phyloP scores from a whole-genome alignment of 2,329 filamentous ascomycete species.

The Volutella citrinella region DNA sequence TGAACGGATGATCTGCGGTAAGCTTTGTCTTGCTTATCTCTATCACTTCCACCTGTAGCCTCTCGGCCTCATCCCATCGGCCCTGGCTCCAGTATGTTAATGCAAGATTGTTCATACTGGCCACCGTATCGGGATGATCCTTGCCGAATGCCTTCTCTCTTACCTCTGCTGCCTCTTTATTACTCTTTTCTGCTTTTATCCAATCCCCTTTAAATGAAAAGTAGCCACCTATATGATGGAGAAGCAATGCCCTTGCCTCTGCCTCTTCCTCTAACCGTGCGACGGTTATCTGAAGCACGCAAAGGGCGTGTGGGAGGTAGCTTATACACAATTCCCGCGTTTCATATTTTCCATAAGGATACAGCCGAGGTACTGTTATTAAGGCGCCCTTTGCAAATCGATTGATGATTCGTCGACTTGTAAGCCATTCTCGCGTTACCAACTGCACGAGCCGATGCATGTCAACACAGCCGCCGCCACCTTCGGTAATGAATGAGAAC shows the following conservation, averaged over 20 bases:
- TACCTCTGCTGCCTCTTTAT: too few species aligned
- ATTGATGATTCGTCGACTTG: neutral
- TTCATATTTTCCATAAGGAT: constrained; percentile 12
- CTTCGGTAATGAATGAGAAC: constrained; percentile 18
- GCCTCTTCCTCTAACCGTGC: constrained; percentile 9
- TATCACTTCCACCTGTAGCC: too few species aligned
- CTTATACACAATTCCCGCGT: constrained; percentile 1
- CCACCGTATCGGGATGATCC: too few species aligned
- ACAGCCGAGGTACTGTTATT: constrained; percentile 11
- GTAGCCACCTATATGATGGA: neutral
- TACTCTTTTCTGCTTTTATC: too few species aligned
- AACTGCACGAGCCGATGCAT: constrained; percentile 16
- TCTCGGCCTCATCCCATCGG: too few species aligned
- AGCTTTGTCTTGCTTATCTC: too few species aligned
- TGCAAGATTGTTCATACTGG: too few species aligned
- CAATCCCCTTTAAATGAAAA: constrained; percentile 1
- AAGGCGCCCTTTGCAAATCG: constrained; percentile 16
- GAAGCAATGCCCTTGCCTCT: neutral
- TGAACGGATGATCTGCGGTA: too few species aligned
- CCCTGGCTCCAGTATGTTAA: too few species aligned
- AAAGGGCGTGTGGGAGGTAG: constrained; percentile 23
- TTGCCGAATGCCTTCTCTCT: too few species aligned
- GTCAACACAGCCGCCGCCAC: neutral
- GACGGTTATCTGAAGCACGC: constrained; percentile 11
- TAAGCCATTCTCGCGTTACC: constrained; percentile 4